Conservation (phyloP, 2,329 filamentous ascomycete genomes). For the Arthrinium phaeospermum region DNA sequence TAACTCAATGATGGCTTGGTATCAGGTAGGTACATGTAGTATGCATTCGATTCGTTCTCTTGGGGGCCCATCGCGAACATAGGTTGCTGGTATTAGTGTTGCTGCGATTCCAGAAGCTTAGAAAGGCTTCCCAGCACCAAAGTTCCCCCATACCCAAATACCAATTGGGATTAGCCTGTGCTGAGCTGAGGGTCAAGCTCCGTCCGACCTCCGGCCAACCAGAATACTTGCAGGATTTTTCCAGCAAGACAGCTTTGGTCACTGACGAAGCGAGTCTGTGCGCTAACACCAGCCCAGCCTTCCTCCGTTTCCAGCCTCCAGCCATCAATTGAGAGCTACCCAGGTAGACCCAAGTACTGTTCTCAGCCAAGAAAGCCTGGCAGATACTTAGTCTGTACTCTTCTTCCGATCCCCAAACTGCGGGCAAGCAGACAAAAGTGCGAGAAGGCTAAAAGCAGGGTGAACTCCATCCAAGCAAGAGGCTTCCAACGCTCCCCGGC, state of each 20-base stretch:
- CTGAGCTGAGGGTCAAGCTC: neutral
- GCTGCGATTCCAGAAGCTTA: neutral
- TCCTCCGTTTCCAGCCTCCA: conserved; percentile 3
- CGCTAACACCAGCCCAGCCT: neutral
- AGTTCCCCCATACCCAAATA: neutral
- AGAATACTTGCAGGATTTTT: conserved; percentile 1
- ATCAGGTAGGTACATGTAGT: too few species aligned
- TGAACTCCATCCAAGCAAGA: neutral
- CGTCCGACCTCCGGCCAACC: neutral
- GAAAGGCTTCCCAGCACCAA: neutral
- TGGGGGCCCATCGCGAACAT: too few species aligned
- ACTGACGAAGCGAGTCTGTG: conserved; percentile 2
- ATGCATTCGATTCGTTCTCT: too few species aligned
- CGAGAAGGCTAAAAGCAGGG: neutral
- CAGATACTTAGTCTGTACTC: neutral
- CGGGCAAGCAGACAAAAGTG: neutral
- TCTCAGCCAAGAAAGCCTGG: too few species aligned
- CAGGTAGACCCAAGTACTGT: neutral
- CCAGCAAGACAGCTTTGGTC: neutral
- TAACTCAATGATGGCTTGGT: too few species aligned
- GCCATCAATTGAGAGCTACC: neutral
- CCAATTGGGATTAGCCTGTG: neutral
- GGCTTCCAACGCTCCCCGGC: conserved; percentile 10
- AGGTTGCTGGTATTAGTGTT: neutral
- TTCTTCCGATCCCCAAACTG: neutral